A percentile compares a stretch with the other conserved stretches of the same genome.
These are phyloP conservation scores for Panicum miliaceum DNA, from an alignment of 176 grass and related monocot species.

Conservation along the genomic window DNA sequence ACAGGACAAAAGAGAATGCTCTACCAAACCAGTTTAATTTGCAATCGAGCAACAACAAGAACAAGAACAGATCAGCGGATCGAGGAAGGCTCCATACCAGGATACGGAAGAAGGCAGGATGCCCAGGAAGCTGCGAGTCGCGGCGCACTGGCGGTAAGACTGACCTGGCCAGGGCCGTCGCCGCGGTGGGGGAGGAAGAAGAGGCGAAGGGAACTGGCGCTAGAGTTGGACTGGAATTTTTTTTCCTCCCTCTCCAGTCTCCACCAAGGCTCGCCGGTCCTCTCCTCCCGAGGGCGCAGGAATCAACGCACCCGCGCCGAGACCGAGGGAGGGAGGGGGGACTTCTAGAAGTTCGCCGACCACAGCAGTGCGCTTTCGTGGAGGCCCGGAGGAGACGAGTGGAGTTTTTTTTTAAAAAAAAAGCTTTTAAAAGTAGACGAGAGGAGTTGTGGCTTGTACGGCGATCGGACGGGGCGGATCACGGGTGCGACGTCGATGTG, in stretches of 20 bases:
- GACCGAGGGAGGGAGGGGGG: too few species aligned
- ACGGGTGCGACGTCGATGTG: too few species aligned
- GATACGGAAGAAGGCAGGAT: not conserved
- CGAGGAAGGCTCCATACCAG: constrained; percentile 38
- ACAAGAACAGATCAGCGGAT: not conserved
- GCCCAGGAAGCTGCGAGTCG: not conserved
- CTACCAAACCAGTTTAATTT: not conserved
- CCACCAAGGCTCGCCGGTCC: not conserved
- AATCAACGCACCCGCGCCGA: not conserved
- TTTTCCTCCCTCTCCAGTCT: not conserved
- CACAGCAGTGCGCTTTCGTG: too few species aligned
- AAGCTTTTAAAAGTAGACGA: too few species aligned
- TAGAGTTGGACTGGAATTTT: not conserved
- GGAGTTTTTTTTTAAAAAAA: too few species aligned
- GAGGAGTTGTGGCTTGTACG: too few species aligned
- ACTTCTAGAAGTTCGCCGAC: too few species aligned
- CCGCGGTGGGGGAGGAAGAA: not conserved
- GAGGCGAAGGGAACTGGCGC: not conserved
- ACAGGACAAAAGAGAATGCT: not conserved
- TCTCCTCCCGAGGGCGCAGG: not conserved
- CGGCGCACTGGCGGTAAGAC: constrained; percentile 14
- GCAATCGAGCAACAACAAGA: not conserved
- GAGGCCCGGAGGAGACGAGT: too few species aligned
- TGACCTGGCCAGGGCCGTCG: not conserved
- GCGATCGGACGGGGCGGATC: too few species aligned